These are phyloP conservation scores for Xylariaceae sp. DNA, from an alignment of 2,329 filamentous ascomycete species.

Conservation along the genomic window DNA sequence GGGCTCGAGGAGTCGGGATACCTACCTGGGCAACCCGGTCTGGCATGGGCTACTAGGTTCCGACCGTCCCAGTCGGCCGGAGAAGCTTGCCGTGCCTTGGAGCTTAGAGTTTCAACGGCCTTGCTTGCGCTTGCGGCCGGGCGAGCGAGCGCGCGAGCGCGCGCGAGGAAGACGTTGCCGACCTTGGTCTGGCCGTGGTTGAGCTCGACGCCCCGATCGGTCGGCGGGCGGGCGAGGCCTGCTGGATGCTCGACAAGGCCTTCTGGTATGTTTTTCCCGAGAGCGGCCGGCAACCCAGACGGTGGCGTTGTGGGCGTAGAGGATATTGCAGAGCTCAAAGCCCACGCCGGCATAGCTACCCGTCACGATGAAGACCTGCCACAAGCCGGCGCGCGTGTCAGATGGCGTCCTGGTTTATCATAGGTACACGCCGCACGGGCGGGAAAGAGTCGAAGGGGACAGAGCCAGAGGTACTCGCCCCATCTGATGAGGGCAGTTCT, in stretches of 20 bases:
- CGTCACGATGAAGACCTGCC: conserved; percentile 40
- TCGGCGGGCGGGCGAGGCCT: neutral
- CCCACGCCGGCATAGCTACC: conserved; percentile 34
- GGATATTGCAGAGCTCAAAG: conserved; percentile 41
- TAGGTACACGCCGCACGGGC: no score
- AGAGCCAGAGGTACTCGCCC: no score
- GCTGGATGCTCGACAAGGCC: conserved; percentile 25
- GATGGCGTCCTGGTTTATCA: no score
- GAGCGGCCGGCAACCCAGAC: conserved; percentile 45
- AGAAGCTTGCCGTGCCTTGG: no score
- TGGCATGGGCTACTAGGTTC: no score
- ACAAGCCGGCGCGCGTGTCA: neutral
- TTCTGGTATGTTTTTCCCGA: conserved; percentile 20
- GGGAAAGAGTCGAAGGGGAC: no score
- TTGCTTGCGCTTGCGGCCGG: no score
- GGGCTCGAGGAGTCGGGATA: no score
- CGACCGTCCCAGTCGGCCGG: no score
- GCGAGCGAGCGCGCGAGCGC: conserved; percentile 13
- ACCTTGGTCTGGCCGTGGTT: conserved; percentile 14
- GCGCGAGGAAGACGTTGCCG: conserved; percentile 14
- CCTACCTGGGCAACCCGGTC: no score
- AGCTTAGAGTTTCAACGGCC: no score
- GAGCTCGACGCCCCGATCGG: neutral
- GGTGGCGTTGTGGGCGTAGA: conserved; percentile 44
- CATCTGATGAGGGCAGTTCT: no score